These are phyloP conservation scores for Chaetomiaceae sp. DNA, from an alignment of 2,329 filamentous ascomycete species.

Conservation along the genomic window DNA sequence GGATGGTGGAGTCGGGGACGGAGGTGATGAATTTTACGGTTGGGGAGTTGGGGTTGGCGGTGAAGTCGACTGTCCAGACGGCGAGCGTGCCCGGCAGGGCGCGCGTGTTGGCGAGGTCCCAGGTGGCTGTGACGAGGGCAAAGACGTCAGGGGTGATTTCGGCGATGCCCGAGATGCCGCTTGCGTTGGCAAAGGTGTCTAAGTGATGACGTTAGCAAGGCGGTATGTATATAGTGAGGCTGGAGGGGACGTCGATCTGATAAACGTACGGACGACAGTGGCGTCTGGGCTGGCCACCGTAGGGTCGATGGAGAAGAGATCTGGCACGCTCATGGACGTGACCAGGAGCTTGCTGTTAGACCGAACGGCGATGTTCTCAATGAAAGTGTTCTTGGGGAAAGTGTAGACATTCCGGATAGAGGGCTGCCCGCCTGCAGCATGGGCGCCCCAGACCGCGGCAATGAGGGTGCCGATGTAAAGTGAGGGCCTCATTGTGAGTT, in stretches of 20 bases:
- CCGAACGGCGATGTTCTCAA: conserved; percentile 25
- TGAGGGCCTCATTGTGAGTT: no score
- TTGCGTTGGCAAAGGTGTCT: conserved; percentile 23
- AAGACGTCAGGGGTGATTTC: conserved; percentile 22
- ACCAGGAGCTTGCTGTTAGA: conserved; percentile 21
- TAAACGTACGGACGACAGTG: conserved; percentile 14
- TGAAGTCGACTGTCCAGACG: conserved; percentile 21
- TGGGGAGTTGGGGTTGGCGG: not conserved
- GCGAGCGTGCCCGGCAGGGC: conserved; percentile 12
- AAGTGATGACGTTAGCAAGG: no score
- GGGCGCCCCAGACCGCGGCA: no score
- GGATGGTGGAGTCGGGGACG: conserved; percentile 19
- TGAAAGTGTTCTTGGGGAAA: conserved; percentile 23
- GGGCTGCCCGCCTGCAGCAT: no score
- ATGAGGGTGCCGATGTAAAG: no score
- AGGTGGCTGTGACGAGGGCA: conserved; percentile 17
- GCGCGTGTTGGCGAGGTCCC: conserved; percentile 16
- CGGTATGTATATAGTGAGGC: no score
- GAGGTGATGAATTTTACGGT: conserved; percentile 2
- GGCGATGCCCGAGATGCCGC: conserved; percentile 21
- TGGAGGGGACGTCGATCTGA: no score
- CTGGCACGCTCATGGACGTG: conserved; percentile 15
- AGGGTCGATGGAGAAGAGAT: conserved; percentile 19
- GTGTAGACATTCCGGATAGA: conserved; percentile 12
- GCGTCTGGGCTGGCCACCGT: conserved; percentile 9